phyloP scores from a whole-genome alignment of 768 basidiomycete genomes.

The Termitomyces sp. region DNA sequence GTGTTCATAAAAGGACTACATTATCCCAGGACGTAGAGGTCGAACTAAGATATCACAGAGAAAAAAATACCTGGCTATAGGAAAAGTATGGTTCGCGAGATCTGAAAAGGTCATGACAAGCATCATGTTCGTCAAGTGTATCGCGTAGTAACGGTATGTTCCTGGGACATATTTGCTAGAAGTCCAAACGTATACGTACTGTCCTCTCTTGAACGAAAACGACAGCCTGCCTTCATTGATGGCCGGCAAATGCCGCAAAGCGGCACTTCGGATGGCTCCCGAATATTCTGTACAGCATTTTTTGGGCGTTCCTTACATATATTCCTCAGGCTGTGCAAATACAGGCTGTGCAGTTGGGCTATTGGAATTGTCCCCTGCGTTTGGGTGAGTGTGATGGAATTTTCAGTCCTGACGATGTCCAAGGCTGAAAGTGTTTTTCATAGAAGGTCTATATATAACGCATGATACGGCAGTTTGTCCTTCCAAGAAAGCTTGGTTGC shows the following conservation, averaged over 20 bases:
- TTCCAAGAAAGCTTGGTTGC: not conserved
- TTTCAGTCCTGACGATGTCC: not conserved
- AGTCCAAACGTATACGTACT: too few species aligned
- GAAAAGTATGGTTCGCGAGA: too few species aligned
- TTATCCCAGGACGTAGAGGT: too few species aligned
- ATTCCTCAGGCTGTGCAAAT: too few species aligned
- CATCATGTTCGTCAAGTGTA: not conserved
- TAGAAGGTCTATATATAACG: not conserved
- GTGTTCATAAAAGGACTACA: too few species aligned
- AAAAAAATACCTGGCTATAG: too few species aligned
- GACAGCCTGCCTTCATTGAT: not conserved
- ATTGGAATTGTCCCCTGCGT: not conserved
- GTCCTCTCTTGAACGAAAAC: too few species aligned
- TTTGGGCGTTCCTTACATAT: too few species aligned
- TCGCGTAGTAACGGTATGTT: not conserved
- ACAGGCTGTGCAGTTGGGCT: not conserved
- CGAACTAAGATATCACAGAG: too few species aligned
- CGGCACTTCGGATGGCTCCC: not conserved
- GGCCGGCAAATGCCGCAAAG: not conserved
- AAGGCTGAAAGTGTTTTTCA: not conserved
- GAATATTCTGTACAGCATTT: not conserved
- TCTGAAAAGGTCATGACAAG: too few species aligned
- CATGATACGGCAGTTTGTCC: not conserved
- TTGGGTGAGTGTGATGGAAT: not conserved
- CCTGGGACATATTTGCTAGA: too few species aligned